Conservation (phyloP, 164 flowering plant genomes). For the Nymphaea colorata region DNA sequence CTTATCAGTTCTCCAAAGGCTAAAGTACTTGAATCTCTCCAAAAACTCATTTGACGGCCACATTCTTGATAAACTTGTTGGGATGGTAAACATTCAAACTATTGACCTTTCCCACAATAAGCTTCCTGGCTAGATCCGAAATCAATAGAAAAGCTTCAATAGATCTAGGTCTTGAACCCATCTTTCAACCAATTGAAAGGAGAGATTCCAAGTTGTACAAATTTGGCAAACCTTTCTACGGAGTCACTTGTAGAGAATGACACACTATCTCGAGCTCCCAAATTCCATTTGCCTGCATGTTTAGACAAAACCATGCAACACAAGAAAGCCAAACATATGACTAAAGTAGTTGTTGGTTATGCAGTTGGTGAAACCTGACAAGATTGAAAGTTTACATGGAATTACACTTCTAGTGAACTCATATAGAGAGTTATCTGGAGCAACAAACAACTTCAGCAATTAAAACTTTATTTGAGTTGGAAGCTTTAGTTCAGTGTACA, state of each 20-base stretch:
- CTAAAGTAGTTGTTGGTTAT: not conserved
- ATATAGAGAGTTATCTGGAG: slow-evolving; percentile 1
- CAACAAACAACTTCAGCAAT: slow-evolving; percentile 2
- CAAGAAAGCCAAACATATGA: too few relatives aligned
- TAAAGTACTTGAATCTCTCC: not conserved
- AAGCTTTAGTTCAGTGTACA: slow-evolving; percentile 4
- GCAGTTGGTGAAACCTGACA: not conserved
- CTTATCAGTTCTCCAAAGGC: not conserved
- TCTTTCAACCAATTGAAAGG: slow-evolving; percentile 5
- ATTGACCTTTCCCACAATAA: slow-evolving; percentile 1
- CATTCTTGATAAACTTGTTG: not conserved
- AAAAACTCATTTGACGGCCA: not conserved
- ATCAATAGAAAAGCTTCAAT: not conserved
- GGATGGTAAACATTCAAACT: not conserved
- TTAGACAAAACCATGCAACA: too few relatives aligned
- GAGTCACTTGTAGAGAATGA: not conserved
- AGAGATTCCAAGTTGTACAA: slow-evolving; percentile 1
- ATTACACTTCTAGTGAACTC: not conserved
- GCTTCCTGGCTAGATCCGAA: slow-evolving; percentile 3
- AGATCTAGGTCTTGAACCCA: not conserved
- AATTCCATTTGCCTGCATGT: not conserved
- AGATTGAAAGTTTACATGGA: not conserved
- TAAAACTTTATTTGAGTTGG: too few relatives aligned
- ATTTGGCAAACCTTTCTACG: not conserved
- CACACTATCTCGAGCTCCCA: slow-evolving; percentile 1